Evolutionary conservation across 2,329 filamentous ascomycete species (phyloP), one percentile per base, ranked within the genome.

Genomic region (Clarireedia hainanense): DNA sequence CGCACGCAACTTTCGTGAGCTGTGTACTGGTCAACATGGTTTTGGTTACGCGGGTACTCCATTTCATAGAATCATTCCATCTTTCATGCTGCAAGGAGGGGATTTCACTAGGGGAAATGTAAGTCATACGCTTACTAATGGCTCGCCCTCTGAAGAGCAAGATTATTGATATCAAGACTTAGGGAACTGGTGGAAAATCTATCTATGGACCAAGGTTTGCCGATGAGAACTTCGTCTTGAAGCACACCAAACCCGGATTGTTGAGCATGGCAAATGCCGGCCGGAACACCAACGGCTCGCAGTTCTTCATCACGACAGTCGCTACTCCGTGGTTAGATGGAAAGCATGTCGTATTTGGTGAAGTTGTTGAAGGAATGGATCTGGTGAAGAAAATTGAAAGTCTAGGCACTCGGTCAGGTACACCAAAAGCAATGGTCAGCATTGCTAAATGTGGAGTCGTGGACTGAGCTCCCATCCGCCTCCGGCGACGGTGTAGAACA

Each of bases 221-320:
- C 67, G 90, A 95, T 72, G 90, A 95, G 86, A 95, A 95, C 86
- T 95, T 95, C 80, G 70, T 75, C 61, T 71, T 79, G 64, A 84
- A 83, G 79, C 91, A 96, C 83, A 74, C 73, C 72, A 76, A 78
- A 67, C 85, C 86, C 61, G 88, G 86, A 77, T 80, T 91, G 66
- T 81, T 96, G 64, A 95, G 90, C 75, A 96, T 96, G 90, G 90
- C 91, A 73, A 96, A 96, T 76, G 88, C 91, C 66, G 91, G 91
- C 65, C 87, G 87, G 70, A 95, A 97, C 86, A 97, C 92, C 73
- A 99, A 99, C 76, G 94, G 94, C 68, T 95, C 89, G 49, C 94
- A 99, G 69, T 99, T 99, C 81, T 99, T 99, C 80, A 78, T 97
- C 66, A 99, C 94, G 47, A 97, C 94, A 14, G 89, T 95, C 24